Conservation (phyloP, 495 filamentous ascomycete species). For the Chaetomium tenue region DNA sequence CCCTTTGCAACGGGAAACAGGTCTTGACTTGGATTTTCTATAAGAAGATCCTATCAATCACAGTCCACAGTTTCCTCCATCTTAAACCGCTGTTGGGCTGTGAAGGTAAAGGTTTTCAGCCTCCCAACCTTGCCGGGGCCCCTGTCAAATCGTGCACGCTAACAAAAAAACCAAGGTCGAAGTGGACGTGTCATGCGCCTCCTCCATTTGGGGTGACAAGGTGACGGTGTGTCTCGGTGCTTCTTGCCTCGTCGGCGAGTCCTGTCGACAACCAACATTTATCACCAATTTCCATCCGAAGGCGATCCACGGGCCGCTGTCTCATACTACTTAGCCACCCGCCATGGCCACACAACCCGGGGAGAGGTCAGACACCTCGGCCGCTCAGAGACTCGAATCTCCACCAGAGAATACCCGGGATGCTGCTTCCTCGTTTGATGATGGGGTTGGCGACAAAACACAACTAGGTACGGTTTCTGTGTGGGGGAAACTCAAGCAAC, state of each 20-base stretch:
- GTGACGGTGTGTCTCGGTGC: not conserved
- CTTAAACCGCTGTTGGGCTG: too few species aligned
- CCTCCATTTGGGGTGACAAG: not conserved
- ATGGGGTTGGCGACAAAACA: constrained; percentile 8
- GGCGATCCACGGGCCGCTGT: too few species aligned
- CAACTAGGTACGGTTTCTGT: not conserved
- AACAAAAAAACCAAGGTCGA: too few species aligned
- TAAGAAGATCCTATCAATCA: too few species aligned
- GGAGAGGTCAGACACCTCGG: not conserved
- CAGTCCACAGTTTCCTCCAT: too few species aligned
- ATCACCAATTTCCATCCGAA: not conserved
- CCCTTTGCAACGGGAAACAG: too few species aligned
- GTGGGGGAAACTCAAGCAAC: constrained; percentile 10
- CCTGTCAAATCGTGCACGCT: too few species aligned
- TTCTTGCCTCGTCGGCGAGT: not conserved
- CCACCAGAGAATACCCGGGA: not conserved
- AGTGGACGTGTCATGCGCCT: not conserved
- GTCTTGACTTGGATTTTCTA: too few species aligned
- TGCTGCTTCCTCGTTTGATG: constrained; percentile 5
- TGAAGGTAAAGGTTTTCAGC: too few species aligned
- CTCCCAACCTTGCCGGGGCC: too few species aligned
- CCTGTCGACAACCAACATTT: not conserved
- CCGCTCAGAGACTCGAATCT: not conserved
- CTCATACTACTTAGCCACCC: too few species aligned
- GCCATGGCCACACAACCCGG: constrained; percentile 1